phyloP scores from a whole-genome alignment of 306 rosid species.

The Cucumis cinereus region DNA sequence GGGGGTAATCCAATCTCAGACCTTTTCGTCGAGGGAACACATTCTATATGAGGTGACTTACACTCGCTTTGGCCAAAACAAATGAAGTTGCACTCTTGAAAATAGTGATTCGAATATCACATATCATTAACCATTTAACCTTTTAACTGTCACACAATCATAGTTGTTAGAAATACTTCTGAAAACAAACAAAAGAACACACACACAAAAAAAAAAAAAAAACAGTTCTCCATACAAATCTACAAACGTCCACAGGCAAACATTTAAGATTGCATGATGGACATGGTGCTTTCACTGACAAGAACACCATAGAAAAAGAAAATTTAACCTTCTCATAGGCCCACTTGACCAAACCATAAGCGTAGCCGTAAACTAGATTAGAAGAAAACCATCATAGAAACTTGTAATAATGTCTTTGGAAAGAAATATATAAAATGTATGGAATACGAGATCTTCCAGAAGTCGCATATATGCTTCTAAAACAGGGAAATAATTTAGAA shows the following conservation, averaged over 20 bases:
- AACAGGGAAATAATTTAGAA: not conserved
- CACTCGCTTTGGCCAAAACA: not conserved
- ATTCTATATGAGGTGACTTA: no score
- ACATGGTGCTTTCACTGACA: not conserved
- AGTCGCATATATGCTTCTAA: not conserved
- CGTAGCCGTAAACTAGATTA: not conserved
- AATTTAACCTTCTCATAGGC: not conserved
- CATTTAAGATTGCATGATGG: not conserved
- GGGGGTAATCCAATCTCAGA: no score
- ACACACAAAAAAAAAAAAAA: not conserved
- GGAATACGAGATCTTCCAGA: not conserved
- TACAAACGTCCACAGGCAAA: not conserved
- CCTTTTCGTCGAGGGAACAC: no score
- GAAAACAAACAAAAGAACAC: not conserved
- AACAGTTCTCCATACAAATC: not conserved
- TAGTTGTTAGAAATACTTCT: not conserved
- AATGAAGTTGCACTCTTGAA: not conserved
- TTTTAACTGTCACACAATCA: not conserved
- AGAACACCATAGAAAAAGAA: not conserved
- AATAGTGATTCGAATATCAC: not conserved
- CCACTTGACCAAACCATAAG: not conserved
- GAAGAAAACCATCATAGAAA: not conserved
- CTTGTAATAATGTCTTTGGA: not conserved
- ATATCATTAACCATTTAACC: not conserved
- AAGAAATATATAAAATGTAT: not conserved